A percentile compares a stretch with the other conserved stretches of the same genome.
Conservation (phyloP, 495 filamentous ascomycete species). For the Penicillium taxi region DNA sequence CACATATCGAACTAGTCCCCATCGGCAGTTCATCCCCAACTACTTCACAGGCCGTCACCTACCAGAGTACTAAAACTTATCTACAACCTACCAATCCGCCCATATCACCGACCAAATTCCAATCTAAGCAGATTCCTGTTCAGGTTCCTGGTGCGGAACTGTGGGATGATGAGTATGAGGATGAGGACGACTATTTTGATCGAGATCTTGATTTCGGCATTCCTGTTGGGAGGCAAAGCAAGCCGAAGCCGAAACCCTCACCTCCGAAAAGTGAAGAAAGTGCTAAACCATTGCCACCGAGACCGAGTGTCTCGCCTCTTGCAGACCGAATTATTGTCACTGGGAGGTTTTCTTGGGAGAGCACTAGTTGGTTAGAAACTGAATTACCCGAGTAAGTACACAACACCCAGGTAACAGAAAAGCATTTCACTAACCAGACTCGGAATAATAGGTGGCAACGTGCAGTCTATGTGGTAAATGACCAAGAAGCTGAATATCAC, state of each 20-base stretch:
- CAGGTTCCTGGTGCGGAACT: slow-evolving; percentile 11
- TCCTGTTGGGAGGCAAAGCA: not conserved
- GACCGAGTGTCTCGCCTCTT: slow-evolving; percentile 13
- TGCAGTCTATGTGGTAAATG: slow-evolving; percentile 55
- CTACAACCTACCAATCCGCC: slow-evolving; percentile 7
- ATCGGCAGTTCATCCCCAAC: not conserved
- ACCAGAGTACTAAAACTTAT: too few species aligned
- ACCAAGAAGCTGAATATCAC: slow-evolving; percentile 34
- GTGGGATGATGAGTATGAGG: slow-evolving; percentile 3
- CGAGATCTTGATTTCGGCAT: not conserved
- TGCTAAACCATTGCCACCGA: too few species aligned
- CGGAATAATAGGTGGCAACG: slow-evolving; percentile 31
- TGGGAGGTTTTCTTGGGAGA: slow-evolving; percentile 29
- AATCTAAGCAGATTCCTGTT: slow-evolving; percentile 14
- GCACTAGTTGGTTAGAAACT: slow-evolving; percentile 34
- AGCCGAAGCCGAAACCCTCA: slow-evolving; percentile 8
- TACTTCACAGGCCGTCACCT: too few species aligned
- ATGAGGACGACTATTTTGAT: slow-evolving; percentile 1
- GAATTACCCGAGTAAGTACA: slow-evolving; percentile 33
- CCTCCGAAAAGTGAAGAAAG: too few species aligned
- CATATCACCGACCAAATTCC: slow-evolving; percentile 1
- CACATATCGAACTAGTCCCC: slow-evolving; percentile 25
- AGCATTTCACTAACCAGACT: not conserved
- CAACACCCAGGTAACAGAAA: too few species aligned
- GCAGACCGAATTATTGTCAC: slow-evolving; percentile 31